Base-by-base conservation (phyloP, 139 green algal species). In the Chlorella vulgaris region DNA sequence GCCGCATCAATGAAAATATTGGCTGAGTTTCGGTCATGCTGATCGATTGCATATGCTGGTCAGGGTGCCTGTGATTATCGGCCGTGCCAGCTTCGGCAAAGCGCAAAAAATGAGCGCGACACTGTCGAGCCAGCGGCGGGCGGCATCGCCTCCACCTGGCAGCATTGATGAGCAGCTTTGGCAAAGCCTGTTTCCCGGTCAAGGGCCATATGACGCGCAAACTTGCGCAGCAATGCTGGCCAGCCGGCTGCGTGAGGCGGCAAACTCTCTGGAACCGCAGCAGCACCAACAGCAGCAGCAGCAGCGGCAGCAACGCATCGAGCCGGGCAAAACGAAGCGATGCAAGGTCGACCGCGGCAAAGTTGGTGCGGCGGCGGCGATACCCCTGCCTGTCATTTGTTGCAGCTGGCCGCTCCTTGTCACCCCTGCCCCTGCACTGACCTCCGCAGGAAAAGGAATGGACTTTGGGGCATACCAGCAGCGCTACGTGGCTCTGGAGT, bases 401-500 rank as follows among this genome's bases (percentile, higher is more conserved):
- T n/a, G n/a, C n/a, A n/a, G n/a, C n/a, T n/a, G n/a, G n/a, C n/a
- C n/a, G n/a, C n/a, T n/a, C n/a, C n/a, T n/a, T n/a, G n/a, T n/a
- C n/a, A n/a, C n/a, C n/a, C n/a, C n/a, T n/a, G n/a, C n/a, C n/a
- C n/a, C n/a, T n/a, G n/a, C n/a, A n/a, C n/a, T n/a, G n/a, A n/a
- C n/a, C n/a, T n/a, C n/a, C n/a, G 24, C 36, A 29, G 38, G 78
- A 8, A 58, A 38, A 42, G 38, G 84, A 88, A 6, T 88, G 36
- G 80, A 88, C 78, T 88, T 88, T 74, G 43, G 24, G 13, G 36
- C 40, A 7, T 88, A 86, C 73, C 50, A 86, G 50, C 61, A 69
- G 51, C 90, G 94, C 7, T 91, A 90, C 68, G 90, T 98, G 31
- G 95, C 92, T 0, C 85, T 98, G 70, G 86, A 97, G 71, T 43